Evolutionary conservation across 129 eudicot species (phyloP).

Genomic region (Ambrosia artemisiifolia): DNA sequence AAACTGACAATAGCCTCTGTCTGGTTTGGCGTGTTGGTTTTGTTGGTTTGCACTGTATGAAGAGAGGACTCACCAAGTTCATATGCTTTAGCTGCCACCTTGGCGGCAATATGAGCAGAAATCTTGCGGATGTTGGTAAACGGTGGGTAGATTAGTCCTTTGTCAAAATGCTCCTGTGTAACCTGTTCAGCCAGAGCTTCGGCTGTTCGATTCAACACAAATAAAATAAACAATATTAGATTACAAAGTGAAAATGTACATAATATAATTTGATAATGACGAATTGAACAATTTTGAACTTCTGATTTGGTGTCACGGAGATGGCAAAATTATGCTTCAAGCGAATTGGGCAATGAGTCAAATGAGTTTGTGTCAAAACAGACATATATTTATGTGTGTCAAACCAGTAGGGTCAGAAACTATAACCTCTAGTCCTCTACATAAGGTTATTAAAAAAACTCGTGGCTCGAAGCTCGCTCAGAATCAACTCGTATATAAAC

Average conservation of each 20-base stretch:
- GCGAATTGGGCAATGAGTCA: background rate
- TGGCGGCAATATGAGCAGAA: conserved; percentile 42
- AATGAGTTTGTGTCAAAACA: background rate
- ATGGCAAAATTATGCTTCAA: background rate
- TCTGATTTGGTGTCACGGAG: background rate
- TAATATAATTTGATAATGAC: background rate
- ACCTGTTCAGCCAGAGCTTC: conserved; percentile 85
- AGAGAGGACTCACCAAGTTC: conserved; percentile 38
- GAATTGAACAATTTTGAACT: background rate
- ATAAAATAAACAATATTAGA: background rate
- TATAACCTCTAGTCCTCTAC: too few relatives aligned
- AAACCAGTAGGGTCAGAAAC: background rate
- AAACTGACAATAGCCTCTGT: background rate
- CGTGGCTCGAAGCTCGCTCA: too few relatives aligned
- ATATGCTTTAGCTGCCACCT: conserved; percentile 42
- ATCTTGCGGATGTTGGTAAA: conserved; percentile 68
- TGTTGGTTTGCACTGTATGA: background rate
- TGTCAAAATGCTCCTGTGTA: conserved; percentile 68
- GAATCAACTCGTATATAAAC: too few relatives aligned
- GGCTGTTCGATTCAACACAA: conserved; percentile 47
- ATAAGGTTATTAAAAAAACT: too few relatives aligned
- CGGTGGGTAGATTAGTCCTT: conserved; percentile 83
- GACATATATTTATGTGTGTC: background rate
- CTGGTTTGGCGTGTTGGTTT: background rate
- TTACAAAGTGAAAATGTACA: background rate